phyloP scores from a whole-genome alignment of 306 rosid species.

The Pyrus betulifolia region DNA sequence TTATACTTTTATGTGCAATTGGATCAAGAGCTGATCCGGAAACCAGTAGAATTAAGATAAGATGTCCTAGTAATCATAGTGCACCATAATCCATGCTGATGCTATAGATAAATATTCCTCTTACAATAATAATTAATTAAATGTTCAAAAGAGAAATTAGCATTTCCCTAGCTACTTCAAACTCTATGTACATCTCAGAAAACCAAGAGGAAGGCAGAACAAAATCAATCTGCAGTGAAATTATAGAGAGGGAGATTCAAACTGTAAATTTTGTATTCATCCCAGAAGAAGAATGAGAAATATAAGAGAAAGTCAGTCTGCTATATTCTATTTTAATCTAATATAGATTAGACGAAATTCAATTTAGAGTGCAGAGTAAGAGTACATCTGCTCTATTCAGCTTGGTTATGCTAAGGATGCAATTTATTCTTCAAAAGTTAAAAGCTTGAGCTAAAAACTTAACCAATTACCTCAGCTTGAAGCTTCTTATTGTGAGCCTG shows the following conservation, averaged over 20 bases:
- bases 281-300: not conserved
- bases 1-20: slow-evolving; percentile 6
- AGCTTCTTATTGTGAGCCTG: slow-evolving; percentile 73
- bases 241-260: not conserved
- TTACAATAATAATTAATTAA: not conserved
- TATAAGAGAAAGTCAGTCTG: too few species aligned
- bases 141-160: not conserved
- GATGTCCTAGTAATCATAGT: slow-evolving; percentile 17
- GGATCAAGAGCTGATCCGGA: slow-evolving; percentile 27
- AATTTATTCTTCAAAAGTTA: not conserved
- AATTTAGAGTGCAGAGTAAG: not conserved
- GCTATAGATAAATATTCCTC: not conserved
- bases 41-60: slow-evolving; percentile 21
- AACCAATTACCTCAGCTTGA: slow-evolving; percentile 50
- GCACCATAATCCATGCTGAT: slow-evolving; percentile 16
- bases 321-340: too few species aligned
- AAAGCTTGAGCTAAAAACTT: not conserved
- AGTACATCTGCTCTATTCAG: not conserved
- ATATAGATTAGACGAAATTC: not conserved
- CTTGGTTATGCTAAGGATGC: not conserved
- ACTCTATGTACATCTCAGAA: not conserved
- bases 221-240: not conserved
- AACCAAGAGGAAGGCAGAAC: not conserved
- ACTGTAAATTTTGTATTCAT: not conserved
- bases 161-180: not conserved